Conservation (phyloP, 164 flowering plant species). For the Umbellularia californica region DNA sequence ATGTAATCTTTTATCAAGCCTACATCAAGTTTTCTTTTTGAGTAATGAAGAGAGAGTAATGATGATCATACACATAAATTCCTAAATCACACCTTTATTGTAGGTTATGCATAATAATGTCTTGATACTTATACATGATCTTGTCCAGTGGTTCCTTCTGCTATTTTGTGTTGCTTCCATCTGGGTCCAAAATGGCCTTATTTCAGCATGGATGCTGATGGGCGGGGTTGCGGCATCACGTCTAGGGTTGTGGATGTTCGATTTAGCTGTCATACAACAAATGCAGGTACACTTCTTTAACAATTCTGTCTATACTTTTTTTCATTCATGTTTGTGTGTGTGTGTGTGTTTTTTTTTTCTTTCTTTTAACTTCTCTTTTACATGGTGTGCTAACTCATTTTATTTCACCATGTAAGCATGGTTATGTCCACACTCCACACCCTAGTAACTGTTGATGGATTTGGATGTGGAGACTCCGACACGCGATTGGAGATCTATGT, state of each 20-base stretch:
- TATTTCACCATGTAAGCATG: no score
- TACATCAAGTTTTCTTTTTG: neutral
- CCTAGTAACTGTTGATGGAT: no score
- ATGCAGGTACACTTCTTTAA: constrained; percentile 63
- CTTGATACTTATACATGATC: neutral
- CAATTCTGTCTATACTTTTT: neutral
- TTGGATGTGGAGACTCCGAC: no score
- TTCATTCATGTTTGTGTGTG: no score
- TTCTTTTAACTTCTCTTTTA: no score
- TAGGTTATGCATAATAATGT: neutral
- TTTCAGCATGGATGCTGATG: constrained; percentile 76
- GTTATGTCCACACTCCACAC: no score
- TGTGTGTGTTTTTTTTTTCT: no score
- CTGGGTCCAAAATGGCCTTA: constrained; percentile 34
- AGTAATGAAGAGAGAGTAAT: neutral
- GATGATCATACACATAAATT: neutral
- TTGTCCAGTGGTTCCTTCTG: constrained; percentile 47
- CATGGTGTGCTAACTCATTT: no score
- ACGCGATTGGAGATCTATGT: no score
- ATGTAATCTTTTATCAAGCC: no score
- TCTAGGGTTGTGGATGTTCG: constrained; percentile 89
- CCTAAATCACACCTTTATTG: neutral
- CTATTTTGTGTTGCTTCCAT: constrained; percentile 67
- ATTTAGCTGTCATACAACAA: constrained; percentile 78
- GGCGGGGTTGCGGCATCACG: constrained; percentile 77